Base-by-base conservation (phyloP, 139 green algal genomes). In the Coccomyxa sp. region DNA sequence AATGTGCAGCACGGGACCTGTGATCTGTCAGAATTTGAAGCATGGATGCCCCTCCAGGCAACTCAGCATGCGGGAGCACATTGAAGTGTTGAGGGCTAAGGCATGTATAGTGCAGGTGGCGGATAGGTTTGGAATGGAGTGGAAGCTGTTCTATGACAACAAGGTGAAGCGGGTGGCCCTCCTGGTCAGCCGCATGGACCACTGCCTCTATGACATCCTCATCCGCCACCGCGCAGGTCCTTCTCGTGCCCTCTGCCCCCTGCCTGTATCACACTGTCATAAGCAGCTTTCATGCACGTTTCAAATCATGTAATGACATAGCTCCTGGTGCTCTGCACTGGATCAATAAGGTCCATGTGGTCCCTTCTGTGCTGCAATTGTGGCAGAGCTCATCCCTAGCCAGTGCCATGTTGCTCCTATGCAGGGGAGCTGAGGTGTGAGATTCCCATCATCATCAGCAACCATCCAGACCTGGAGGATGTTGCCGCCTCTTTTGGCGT, bases 131-230 rank as follows among this genome's bases (percentile, higher is more conserved):
- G 29, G 79, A 38, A 95, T 95, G 91, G 84, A 91, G 22, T 94
- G 87, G 83, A 71, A 74, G 40, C 70, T 93, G 2, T 81, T 80
- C 2, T 94, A 93, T 83, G 70, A 72, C 9, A 76, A 77, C 39
- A 81, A 85, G 44, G 68, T 80, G 36, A 95, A 95, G 82, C 82
- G 86, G 0, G 55, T 93, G 44, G 86, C 84, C 7, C 50, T 90
- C 29, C 55, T 90, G 54, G 84, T 89, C 72, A 83, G 73, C 82
- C 88, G 87, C 75, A 38, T 90, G 78, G 88, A 91, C 75, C 91
- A 95, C 83, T 94, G 91, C 82, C 83, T 96, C 68, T 95, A 90
- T 73, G 92, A 96, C 86, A 73, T 96, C 73, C 88, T 96, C 38
- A 95, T 94, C 31, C 82, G 91, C 0, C 70, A 85, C 58, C 83